phyloP scores from a whole-genome alignment of 768 basidiomycete genomes.

The Pleurotus pulmonarius region DNA sequence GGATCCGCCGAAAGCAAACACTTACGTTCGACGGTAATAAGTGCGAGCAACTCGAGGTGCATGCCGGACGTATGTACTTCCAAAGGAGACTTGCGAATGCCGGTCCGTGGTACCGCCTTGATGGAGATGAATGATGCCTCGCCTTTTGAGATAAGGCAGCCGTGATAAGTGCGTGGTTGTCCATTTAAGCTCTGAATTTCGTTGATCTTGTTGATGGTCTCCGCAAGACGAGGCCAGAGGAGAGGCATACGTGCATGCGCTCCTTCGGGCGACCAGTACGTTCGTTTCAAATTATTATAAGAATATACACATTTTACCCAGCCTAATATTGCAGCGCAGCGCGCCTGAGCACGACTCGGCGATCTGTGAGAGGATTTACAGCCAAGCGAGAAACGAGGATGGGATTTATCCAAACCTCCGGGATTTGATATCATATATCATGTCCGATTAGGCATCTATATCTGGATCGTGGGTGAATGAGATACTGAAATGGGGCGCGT shows the following conservation, averaged over 20 bases:
- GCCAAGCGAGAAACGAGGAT: background rate
- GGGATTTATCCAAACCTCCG: background rate
- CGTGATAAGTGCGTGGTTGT: background rate
- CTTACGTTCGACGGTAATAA: no score
- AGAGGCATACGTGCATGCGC: no score
- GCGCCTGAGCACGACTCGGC: background rate
- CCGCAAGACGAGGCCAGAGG: no score
- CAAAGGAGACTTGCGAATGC: background rate
- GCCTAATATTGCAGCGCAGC: background rate
- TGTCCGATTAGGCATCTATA: background rate
- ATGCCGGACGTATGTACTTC: no score
- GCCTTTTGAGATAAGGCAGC: background rate
- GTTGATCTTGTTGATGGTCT: no score
- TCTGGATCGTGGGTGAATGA: background rate
- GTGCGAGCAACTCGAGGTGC: no score
- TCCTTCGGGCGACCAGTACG: no score
- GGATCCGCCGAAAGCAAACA: no score
- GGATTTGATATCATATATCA: background rate
- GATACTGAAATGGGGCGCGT: constrained; percentile 1
- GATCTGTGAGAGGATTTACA: background rate
- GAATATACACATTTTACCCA: background rate
- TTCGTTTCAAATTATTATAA: no score
- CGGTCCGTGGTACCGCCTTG: constrained; percentile 2
- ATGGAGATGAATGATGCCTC: background rate
- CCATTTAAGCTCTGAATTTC: no score